A percentile compares a stretch with the other conserved stretches of the same genome.
phyloP scores from a whole-genome alignment of 106 monocot genomes.

The Dendrobium catenatum region DNA sequence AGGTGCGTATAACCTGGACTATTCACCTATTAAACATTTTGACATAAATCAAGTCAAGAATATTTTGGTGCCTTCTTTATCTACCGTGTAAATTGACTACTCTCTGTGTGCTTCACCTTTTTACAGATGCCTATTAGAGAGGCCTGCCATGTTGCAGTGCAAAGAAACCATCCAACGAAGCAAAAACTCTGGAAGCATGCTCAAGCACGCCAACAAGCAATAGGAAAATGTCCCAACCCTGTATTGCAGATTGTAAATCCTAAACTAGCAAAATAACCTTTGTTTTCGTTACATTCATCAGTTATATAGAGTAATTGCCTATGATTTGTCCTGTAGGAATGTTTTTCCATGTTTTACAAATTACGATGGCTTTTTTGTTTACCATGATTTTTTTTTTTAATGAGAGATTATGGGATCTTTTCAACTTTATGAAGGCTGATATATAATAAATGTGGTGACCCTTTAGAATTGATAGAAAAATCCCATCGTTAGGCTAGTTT shows the following conservation, averaged over 20 bases:
- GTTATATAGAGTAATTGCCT: background rate
- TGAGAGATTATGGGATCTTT: background rate
- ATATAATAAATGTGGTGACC: background rate
- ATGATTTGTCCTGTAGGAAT: background rate
- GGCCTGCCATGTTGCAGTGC: conserved; percentile 92
- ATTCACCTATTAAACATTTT: background rate
- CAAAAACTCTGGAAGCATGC: conserved; percentile 87
- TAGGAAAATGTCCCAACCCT: conserved; percentile 49
- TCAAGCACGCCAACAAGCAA: conserved; percentile 61
- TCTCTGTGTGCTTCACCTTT: background rate
- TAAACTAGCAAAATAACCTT: background rate
- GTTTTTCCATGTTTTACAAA: background rate
- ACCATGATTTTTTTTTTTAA: background rate
- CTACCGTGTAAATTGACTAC: background rate
- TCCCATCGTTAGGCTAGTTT: too few relatives aligned
- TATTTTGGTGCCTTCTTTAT: background rate
- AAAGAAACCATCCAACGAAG: conserved; percentile 63
- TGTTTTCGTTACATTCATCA: background rate
- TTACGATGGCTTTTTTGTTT: background rate
- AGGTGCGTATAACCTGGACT: background rate
- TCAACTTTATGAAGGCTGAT: background rate
- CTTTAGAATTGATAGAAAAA: background rate
- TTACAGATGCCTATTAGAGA: conserved; percentile 80
- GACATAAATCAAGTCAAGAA: background rate
- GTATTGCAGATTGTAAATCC: conserved; percentile 78